Base-by-base conservation (phyloP, 805 yeast genomes). In the Starmerella scarabaei region DNA sequence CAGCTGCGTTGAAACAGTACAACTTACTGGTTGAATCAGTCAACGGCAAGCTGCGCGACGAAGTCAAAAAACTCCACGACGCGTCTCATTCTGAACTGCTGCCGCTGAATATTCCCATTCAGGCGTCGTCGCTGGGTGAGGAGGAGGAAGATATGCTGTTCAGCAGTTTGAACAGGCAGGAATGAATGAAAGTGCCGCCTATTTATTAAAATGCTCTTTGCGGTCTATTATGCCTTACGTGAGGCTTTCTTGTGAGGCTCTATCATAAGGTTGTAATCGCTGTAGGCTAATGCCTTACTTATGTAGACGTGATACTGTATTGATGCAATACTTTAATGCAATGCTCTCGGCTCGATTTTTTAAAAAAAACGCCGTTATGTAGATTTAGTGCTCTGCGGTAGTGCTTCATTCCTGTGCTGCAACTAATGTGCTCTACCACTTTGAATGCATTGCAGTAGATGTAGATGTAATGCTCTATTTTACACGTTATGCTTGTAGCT, bases 91-190 rank as follows among this genome's bases (percentile, higher is more conserved):
- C 66, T 16, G 69, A 68, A 36, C 69, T 80, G 30, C 62, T 80
- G 21, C 91, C 93, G 1, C 68, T 80, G 3, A 67, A 69, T 31
- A 71, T 80, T 19, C 79, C 77, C 37, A 76, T 76, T 47, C 77
- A 78, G 60, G 82, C 84, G 27, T 72, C 81, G 4, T 68, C 71
- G 61, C 68, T 78, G 21, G 84, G 85, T 2, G 62, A 63, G 30
- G 68, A 63, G 47, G 77, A 79, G 54, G 61, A 79, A 36, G 59
- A 63, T 8, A 67, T 66, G 38, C 37, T 59, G 3, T 53, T 55
- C 51, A 3, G 17, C 5, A 27, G 21, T 17, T 30, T 36, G 16
- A 21, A 20, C 12, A 20, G 16, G 15, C 7, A 23, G n/a, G 19
- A 29, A 21, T 20, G 9, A 18, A 19, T 12, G 23, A 26, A 3